Evolutionary conservation across 371 early-diverging fungal species (phyloP).

Genomic region (Mucor plumbeus): DNA sequence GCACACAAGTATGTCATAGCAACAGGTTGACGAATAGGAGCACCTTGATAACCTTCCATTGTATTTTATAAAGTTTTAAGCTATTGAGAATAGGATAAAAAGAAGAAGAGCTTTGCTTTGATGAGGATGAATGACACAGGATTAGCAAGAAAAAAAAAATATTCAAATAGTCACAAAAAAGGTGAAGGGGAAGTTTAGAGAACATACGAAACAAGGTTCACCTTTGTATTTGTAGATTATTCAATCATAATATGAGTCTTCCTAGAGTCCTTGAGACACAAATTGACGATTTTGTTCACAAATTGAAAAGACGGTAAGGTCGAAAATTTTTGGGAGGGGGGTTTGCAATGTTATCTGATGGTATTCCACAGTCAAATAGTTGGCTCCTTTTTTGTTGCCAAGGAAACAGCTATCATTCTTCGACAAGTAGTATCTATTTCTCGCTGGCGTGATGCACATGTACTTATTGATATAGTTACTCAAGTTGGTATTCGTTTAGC

Average conservation of each 20-base stretch:
- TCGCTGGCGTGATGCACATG: constrained; percentile 72
- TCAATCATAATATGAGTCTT: constrained; percentile 21
- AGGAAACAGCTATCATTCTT: constrained; percentile 82
- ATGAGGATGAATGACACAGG: neutral
- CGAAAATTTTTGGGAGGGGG: neutral
- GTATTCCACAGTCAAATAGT: constrained; percentile 65
- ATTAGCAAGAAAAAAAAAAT: neutral
- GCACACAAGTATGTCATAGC: constrained; percentile 71
- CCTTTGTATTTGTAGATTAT: neutral
- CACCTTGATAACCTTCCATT: constrained; percentile 54
- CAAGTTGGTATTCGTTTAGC: constrained; percentile 72
- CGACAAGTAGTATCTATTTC: constrained; percentile 78
- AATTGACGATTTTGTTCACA: constrained; percentile 58
- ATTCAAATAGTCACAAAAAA: constrained; percentile 5
- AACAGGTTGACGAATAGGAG: constrained; percentile 58
- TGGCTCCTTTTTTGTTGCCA: constrained; percentile 77
- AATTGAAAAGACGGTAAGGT: constrained; percentile 62
- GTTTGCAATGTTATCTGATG: neutral
- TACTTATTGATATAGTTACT: constrained; percentile 66
- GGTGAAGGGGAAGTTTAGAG: neutral
- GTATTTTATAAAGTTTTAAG: neutral
- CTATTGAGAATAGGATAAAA: neutral
- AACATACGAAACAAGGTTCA: neutral
- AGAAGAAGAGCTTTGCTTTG: neutral
- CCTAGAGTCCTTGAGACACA: constrained; percentile 46